Conservation (phyloP, 352 stramenopile species). For the Pythium phragmiticola region DNA sequence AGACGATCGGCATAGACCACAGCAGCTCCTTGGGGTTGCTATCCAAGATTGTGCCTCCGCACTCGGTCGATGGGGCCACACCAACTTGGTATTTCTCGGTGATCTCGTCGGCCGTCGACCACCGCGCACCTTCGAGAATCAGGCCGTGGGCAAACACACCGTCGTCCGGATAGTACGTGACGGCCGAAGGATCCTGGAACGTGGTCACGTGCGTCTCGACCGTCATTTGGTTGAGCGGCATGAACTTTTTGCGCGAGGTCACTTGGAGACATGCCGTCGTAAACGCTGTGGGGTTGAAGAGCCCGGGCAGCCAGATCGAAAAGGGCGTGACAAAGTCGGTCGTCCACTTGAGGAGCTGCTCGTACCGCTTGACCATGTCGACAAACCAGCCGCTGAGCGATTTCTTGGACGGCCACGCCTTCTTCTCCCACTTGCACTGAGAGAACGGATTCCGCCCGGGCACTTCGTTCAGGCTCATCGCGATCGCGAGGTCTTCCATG, state of each 20-base stretch:
- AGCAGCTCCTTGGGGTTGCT: constrained; percentile 96
- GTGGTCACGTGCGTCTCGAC: constrained; percentile 96
- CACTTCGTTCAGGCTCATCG: constrained; percentile 93
- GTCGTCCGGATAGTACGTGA: constrained; percentile 85
- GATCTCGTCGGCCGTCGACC: constrained; percentile 88
- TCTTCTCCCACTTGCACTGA: constrained; percentile 95
- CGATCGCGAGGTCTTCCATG: constrained; percentile 93
- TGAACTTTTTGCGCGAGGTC: constrained; percentile 89
- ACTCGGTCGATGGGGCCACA: constrained; percentile 76
- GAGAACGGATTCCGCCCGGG: constrained; percentile 94
- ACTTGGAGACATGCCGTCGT: constrained; percentile 96
- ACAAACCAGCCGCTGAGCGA: constrained; percentile 90
- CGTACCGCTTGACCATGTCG: constrained; percentile 92
- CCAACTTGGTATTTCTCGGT: constrained; percentile 87
- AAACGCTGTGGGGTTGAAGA: constrained; percentile 96
- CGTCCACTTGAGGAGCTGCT: constrained; percentile 89
- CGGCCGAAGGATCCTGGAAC: constrained; percentile 84
- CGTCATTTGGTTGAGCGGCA: constrained; percentile 95
- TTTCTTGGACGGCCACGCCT: constrained; percentile 95
- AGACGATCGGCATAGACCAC: constrained; percentile 91
- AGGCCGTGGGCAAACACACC: constrained; percentile 95
- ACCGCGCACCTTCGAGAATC: constrained; percentile 96
- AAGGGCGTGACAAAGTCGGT: constrained; percentile 90
- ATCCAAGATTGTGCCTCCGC: constrained; percentile 89
- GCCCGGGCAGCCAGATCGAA: constrained; percentile 94